Base-by-base conservation (phyloP, 805 yeast genomes). In the Debaryomyces maramus region DNA sequence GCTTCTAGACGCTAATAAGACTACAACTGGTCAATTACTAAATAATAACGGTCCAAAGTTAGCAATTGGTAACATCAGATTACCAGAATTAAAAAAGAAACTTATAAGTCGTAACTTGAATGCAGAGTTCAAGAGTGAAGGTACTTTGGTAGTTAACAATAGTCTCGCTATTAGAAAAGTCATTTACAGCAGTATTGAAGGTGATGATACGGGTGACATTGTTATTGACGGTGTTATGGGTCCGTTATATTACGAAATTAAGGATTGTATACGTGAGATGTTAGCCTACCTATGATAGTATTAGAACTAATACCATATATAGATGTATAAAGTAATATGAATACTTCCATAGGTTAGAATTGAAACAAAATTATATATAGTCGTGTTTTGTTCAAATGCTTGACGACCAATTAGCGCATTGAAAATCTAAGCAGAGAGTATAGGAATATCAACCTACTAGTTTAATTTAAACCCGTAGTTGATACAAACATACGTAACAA, bases 81-180 rank as follows among this genome's bases (percentile, higher is more conserved):
- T 93, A 18, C 85, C 93, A 0, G 96, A 89, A 47, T 68, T 93
- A 36, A 83, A 86, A 52, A 78, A 78, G 50, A 76, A 73, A 43
- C 68, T 93, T 26, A 63, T 71, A 21, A 65, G 72, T 4, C 61
- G 66, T 40, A 85, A 87, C 35, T 78, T 85, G 52, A 71, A 68
- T 38, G 97, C 95, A 0, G 97, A 90, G 55, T 88, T 91, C 59
- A 81, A 85, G 60, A 95, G 97, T 39, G 97, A 89, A 59, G 98
- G 98, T 58, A 81, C 89, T 0, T 67, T 93, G 28, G 95, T 90
- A 10, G 85, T 95, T 32, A 90, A 90, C 54, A 85, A 84, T 40
- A 69, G 69, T 38, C 77, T 93, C 13, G 83, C 87, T 1, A 80
- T 93, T 6, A 69, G 88, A 39, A 91, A 91, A 56, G 72, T 85